Evolutionary conservation across 2,329 filamentous ascomycete species (phyloP).

Genomic region (Stemphylium vesicarium): DNA sequence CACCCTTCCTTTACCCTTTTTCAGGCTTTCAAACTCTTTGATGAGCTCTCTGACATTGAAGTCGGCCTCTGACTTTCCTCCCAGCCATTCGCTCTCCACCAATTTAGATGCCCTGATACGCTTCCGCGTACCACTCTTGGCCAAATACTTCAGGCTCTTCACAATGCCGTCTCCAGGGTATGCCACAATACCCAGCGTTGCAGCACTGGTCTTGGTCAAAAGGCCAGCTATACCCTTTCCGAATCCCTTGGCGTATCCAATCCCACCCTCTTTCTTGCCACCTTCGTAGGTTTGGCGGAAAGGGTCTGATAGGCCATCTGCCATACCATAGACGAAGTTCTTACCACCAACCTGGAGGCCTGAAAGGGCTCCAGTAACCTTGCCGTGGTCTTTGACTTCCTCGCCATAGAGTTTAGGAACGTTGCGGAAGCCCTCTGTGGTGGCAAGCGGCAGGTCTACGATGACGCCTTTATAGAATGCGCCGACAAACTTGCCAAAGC

Average conservation of each 20-base stretch:
- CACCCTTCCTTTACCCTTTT: neutral
- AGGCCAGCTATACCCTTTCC: slow-evolving; percentile 33
- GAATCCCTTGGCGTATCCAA: slow-evolving; percentile 32
- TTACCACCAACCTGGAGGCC: slow-evolving; percentile 43
- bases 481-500: slow-evolving; percentile 28
- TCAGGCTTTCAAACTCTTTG: slow-evolving; percentile 5
- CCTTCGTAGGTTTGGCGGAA: neutral
- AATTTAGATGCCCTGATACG: slow-evolving; percentile 7
- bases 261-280: slow-evolving; percentile 4
- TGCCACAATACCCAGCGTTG: slow-evolving; percentile 15
- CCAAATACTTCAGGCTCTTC: slow-evolving; percentile 19
- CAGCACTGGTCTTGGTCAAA: slow-evolving; percentile 10
- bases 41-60: slow-evolving; percentile 6
- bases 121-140: slow-evolving; percentile 12
- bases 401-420: slow-evolving; percentile 49
- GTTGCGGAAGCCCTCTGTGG: slow-evolving; percentile 45
- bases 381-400: slow-evolving; percentile 38
- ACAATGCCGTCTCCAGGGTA: slow-evolving; percentile 24
- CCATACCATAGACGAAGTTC: slow-evolving; percentile 43
- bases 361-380: slow-evolving; percentile 44
- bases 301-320: slow-evolving; percentile 41
- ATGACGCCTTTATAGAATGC: slow-evolving; percentile 39
- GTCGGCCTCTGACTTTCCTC: neutral
- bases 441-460: slow-evolving; percentile 48
- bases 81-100: slow-evolving; percentile 12